These are phyloP conservation scores for Penicillium sp. DNA, from an alignment of 2,329 filamentous ascomycete species.

Conservation along the genomic window DNA sequence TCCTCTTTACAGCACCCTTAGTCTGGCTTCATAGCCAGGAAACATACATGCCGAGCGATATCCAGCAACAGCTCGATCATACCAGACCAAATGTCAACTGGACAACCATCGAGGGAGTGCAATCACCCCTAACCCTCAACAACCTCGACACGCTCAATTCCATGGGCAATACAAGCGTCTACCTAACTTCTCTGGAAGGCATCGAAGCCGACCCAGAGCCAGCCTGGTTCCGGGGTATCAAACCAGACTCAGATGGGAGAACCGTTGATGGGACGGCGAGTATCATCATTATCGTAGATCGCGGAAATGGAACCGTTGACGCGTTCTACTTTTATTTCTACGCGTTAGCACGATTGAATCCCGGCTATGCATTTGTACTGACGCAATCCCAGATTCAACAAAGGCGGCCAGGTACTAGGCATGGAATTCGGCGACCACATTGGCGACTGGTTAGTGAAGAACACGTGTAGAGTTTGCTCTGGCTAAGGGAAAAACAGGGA, in stretches of 20 bases:
- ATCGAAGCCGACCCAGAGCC: constrained; percentile 45
- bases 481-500: constrained; percentile 46
- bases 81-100: constrained; percentile 48
- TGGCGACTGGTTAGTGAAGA: constrained; percentile 54
- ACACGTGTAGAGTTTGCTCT: background rate
- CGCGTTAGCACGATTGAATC: constrained; percentile 35
- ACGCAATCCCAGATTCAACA: constrained; percentile 45
- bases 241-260: constrained; percentile 51
- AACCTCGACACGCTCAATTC: constrained; percentile 51
- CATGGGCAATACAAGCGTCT: constrained; percentile 47
- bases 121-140: constrained; percentile 45
- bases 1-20: constrained; percentile 45
- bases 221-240: constrained; percentile 52
- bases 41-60: constrained; percentile 50
- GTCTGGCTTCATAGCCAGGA: constrained; percentile 52
- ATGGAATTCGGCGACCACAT: constrained; percentile 60
- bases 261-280: constrained; percentile 52
- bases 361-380: background rate
- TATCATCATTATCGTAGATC: constrained; percentile 58
- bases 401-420: constrained; percentile 51
- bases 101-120: constrained; percentile 36
- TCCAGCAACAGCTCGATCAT: constrained; percentile 47
- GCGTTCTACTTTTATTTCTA: constrained; percentile 66
- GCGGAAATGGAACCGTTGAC: constrained; percentile 53
- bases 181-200: constrained; percentile 50